Percentiles rank a stretch among this genome's conserved stretches.
phyloP scores from a whole-genome alignment of 1,284 basidiomycete genomes.

The Nidula niveotomentosa region DNA sequence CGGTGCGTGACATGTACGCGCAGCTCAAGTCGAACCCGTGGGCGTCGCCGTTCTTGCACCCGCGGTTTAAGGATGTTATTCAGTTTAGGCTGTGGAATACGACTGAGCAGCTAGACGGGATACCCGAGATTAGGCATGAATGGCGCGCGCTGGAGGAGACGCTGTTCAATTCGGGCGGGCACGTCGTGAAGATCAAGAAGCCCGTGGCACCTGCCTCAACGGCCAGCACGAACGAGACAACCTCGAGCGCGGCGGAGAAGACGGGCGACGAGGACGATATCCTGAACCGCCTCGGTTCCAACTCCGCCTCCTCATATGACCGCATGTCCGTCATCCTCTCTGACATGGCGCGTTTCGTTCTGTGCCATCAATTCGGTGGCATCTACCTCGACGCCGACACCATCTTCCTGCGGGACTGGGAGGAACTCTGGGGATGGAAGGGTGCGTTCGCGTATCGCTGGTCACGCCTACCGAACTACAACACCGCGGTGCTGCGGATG shows the following conservation, averaged over 20 bases:
- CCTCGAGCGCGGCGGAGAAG: conserved; percentile 14
- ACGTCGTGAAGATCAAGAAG: conserved; percentile 43
- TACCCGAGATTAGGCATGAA: conserved; percentile 69
- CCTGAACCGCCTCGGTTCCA: conserved; percentile 62
- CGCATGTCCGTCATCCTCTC: conserved; percentile 74
- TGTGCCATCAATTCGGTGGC: conserved; percentile 79
- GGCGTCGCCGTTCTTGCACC: conserved; percentile 76
- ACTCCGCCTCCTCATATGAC: conserved; percentile 67
- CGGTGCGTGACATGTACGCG: conserved; percentile 61
- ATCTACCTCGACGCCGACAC: conserved; percentile 83
- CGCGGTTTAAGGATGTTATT: conserved; percentile 71
- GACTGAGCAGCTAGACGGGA: conserved; percentile 75
- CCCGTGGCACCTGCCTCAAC: conserved; percentile 20
- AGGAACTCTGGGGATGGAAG: conserved; percentile 81
- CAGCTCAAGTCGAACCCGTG: conserved; percentile 68
- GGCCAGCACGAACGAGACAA: conserved; percentile 15
- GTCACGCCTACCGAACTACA: conserved; percentile 74
- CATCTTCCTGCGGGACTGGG: conserved; percentile 79
- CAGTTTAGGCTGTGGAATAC: conserved; percentile 85
- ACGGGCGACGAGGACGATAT: conserved; percentile 44
- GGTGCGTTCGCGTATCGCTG: conserved; percentile 82
- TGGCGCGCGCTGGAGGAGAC: conserved; percentile 61
- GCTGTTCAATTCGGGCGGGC: conserved; percentile 65
- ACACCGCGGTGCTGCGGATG: conserved; percentile 77
- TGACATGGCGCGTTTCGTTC: conserved; percentile 80